phyloP scores from a whole-genome alignment of 2,329 filamentous ascomycete genomes.

The Aureobasidium sp. region DNA sequence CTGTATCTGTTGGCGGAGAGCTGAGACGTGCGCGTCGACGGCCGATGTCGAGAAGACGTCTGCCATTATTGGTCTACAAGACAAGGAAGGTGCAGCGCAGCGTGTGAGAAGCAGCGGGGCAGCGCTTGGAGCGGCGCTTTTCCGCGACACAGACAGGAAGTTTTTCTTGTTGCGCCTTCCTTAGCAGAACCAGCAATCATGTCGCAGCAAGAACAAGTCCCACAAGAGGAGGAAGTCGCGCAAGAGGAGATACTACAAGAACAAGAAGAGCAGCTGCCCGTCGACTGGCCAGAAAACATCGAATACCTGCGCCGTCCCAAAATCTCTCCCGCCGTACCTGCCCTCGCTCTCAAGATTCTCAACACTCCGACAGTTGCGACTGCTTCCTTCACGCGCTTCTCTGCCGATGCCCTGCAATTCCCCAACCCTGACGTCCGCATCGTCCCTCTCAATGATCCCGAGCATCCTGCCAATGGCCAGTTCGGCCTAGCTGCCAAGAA shows the following conservation, averaged over 20 bases:
- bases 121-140: neutral
- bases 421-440: slow-evolving; percentile 36
- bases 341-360: slow-evolving; percentile 21
- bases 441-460: slow-evolving; percentile 30
- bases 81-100: neutral
- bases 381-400: slow-evolving; percentile 20
- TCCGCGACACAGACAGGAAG: neutral
- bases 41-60: slow-evolving; percentile 19
- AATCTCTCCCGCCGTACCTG: slow-evolving; percentile 23
- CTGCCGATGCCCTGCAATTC: slow-evolving; percentile 17
- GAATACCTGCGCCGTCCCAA: slow-evolving; percentile 25
- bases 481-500: slow-evolving; percentile 40
- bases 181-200: neutral
- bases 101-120: neutral
- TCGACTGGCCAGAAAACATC: slow-evolving; percentile 26
- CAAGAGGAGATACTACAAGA: neutral
- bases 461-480: slow-evolving; percentile 43
- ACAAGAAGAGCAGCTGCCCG: neutral
- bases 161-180: neutral
- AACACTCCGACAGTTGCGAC: slow-evolving; percentile 21
- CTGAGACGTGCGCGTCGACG: slow-evolving; percentile 26
- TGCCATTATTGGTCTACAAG: neutral
- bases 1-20: slow-evolving; percentile 35
- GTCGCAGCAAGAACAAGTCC: neutral
- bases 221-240: neutral